Conservation (phyloP, 345 rosid species). For the Barbarea vulgaris region DNA sequence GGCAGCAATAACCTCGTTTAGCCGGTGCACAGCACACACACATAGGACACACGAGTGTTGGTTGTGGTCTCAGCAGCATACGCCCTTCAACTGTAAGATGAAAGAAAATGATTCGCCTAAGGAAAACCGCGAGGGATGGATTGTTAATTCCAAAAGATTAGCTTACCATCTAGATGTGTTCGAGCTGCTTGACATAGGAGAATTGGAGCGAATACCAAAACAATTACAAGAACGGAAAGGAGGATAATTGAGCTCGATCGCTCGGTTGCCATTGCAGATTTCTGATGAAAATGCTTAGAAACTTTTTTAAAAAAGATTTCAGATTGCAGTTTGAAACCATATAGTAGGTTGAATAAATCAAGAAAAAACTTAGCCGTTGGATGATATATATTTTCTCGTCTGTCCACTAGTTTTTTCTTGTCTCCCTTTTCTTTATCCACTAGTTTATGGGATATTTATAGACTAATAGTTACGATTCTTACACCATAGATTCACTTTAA, state of each 20-base stretch:
- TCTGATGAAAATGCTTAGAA: background rate
- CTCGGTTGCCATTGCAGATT: slow-evolving; percentile 5
- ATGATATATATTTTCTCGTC: background rate
- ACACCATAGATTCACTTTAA: background rate
- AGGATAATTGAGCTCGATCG: slow-evolving; percentile 10
- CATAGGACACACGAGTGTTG: background rate
- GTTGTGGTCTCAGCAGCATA: background rate
- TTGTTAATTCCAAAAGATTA: background rate
- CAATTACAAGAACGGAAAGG: slow-evolving; percentile 29
- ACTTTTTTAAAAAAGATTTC: too few species aligned
- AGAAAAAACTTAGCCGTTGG: background rate
- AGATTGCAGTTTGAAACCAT: background rate
- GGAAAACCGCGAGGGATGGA: background rate
- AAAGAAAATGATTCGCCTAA: background rate
- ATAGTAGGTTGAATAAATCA: background rate
- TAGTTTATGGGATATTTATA: background rate
- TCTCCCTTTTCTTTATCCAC: background rate
- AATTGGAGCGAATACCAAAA: slow-evolving; percentile 11
- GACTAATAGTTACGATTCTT: background rate
- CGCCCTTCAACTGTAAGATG: background rate
- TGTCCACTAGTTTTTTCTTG: slow-evolving; percentile 3
- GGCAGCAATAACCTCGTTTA: slow-evolving; percentile 13
- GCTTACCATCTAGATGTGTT: slow-evolving; percentile 2
- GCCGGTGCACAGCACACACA: slow-evolving; percentile 21
- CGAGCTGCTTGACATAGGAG: slow-evolving; percentile 6